Conservation (phyloP, 805 yeast species). For the Torulaspora maleeae region DNA sequence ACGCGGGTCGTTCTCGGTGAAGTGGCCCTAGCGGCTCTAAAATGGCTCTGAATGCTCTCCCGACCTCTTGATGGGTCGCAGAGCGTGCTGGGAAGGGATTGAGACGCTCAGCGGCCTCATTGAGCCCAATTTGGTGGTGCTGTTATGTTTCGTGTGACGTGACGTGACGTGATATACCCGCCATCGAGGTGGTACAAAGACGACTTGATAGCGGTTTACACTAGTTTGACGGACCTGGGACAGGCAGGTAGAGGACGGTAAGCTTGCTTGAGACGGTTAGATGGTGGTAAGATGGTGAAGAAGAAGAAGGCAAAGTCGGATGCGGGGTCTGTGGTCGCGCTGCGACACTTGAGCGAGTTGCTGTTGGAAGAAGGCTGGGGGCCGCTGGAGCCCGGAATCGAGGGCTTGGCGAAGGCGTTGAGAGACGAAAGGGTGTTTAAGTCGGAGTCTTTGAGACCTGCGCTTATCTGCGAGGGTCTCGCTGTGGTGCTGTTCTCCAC, state of each 20-base stretch:
- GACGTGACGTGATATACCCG: background rate
- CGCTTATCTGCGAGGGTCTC: slow-evolving; percentile 15
- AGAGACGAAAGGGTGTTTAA: slow-evolving; percentile 3
- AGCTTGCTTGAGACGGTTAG: background rate
- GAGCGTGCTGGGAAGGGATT: no score
- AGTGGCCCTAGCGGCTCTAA: no score
- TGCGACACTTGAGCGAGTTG: slow-evolving; percentile 5
- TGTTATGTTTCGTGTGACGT: background rate
- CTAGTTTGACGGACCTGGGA: background rate
- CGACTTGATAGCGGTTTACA: background rate
- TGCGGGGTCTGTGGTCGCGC: background rate
- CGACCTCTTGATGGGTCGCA: no score
- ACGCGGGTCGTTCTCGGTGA: no score
- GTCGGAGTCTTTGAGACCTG: slow-evolving; percentile 1
- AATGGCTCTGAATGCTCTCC: no score
- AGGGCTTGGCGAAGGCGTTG: slow-evolving; percentile 2
- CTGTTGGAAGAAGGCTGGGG: slow-evolving; percentile 3
- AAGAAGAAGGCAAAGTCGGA: slow-evolving; percentile 9
- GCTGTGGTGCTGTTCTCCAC: slow-evolving; percentile 24
- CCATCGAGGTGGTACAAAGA: background rate
- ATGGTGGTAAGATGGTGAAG: slow-evolving; percentile 7
- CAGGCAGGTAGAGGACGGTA: background rate
- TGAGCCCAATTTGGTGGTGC: no score
- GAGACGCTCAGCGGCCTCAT: no score
- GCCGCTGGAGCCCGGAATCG: slow-evolving; percentile 4